Base-by-base conservation (phyloP, 441 rosid genomes). In the Biscutella laevigata region DNA sequence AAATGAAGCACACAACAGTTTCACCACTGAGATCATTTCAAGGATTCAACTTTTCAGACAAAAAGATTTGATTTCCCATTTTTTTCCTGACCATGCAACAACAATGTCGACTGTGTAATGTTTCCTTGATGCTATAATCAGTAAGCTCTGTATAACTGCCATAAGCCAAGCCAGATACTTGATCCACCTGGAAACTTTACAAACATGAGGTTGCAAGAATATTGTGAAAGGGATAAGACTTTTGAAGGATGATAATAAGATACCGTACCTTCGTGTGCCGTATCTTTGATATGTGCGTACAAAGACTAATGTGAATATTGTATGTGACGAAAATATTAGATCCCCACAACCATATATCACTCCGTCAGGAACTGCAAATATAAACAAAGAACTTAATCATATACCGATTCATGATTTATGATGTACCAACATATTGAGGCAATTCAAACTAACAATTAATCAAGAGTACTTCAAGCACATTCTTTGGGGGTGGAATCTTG, bases 261-360 rank as follows among this genome's bases (percentile, higher is more conserved):
- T 5, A 15, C 10, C 29, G 29, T 79, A 88, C 97, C 92, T 83
- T 65, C 48, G 57, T 19, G 81, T 69, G 47, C 95, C 97, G 50
- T 81, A 81, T 66, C 79, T 83, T 72, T 88, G 92, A 71, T 81
- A 89, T 2, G 90, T 75, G 47, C 72, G 84, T 47, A 89, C 88
- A 55, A 89, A 89, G 28, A 86, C 94, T n/a, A 89, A 61, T 22
- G 85, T 80, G 55, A 88, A 88, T 49, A 86, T 88, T 77, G 79
- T 88, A 75, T 88, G 95, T 8, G 97, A 88, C 36, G 97, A 89
- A 65, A 89, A 89, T 35, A 86, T 86, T 73, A 89, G 65, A 76
- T 89, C 97, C 37, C 97, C 97, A 67, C 97, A 89, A 9, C 94
- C 88, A 61, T 80, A 86, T 33, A 79, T 54, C n/a, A 73, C 73